Evolutionary conservation across 148 eudicot species (phyloP).

Genomic region (Heliamphora exappendiculata): DNA sequence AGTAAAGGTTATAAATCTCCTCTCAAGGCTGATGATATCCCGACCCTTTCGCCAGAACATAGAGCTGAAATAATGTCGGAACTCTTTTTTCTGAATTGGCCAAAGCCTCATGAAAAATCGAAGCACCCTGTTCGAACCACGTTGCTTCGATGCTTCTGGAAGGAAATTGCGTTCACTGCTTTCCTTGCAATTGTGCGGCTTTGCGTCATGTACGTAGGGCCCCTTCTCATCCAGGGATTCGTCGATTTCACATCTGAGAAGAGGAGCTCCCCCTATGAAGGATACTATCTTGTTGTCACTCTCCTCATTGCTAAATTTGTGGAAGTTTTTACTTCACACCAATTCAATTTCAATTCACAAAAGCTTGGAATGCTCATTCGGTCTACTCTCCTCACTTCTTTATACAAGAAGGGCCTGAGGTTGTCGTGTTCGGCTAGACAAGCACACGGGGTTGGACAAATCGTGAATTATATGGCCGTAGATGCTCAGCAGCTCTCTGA

Average conservation of each 20-base stretch:
- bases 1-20: conserved; percentile 62
- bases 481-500: conserved; percentile 96
- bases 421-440: conserved; percentile 79
- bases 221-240: conserved; percentile 59
- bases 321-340: conserved; percentile 72
- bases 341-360: conserved; percentile 76
- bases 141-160: conserved; percentile 76
- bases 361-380: conserved; percentile 89
- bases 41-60: conserved; percentile 67
- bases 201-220: conserved; percentile 83
- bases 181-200: conserved; percentile 60
- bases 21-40: conserved; percentile 56
- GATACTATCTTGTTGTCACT: conserved; percentile 66
- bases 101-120: conserved; percentile 56
- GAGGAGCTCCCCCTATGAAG: conserved; percentile 60
- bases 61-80: conserved; percentile 63
- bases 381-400: conserved; percentile 61
- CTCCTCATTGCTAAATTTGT: conserved; percentile 61
- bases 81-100: conserved; percentile 72
- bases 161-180: conserved; percentile 60
- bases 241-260: conserved; percentile 66
- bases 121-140: conserved; percentile 71
- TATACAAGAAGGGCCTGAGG: conserved; percentile 77
- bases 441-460: conserved; percentile 84
- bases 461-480: conserved; percentile 92